A percentile compares a stretch with the other conserved stretches of the same genome.
Conservation (phyloP, 345 rosid species). For the Hibiscus tridactylites region DNA sequence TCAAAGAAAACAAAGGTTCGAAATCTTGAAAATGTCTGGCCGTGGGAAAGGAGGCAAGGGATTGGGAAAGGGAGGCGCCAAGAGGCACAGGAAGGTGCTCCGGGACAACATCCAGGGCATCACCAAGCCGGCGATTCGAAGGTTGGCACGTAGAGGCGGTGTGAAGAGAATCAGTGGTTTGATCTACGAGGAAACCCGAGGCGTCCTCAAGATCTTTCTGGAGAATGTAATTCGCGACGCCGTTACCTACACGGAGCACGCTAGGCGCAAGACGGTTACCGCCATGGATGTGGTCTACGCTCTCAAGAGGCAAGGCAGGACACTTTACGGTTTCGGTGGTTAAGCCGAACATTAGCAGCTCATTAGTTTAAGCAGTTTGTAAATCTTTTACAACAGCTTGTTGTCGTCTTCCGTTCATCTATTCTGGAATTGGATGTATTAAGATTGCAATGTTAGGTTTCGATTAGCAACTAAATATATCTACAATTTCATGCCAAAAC, state of each 20-base stretch:
- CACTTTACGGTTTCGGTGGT: constrained; percentile 14
- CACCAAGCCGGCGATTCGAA: constrained; percentile 12
- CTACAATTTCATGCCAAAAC: neutral
- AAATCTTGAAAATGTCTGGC: constrained; percentile 4
- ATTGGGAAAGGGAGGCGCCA: constrained; percentile 33
- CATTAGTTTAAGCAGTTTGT: neutral
- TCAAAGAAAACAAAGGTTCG: neutral
- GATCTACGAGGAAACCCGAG: constrained; percentile 14
- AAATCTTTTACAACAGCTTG: neutral
- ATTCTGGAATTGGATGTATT: neutral
- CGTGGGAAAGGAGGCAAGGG: constrained; percentile 21
- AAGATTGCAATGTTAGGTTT: neutral
- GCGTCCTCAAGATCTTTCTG: constrained; percentile 11
- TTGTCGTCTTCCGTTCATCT: neutral
- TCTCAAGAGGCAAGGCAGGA: constrained; percentile 25
- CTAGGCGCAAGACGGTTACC: constrained; percentile 25
- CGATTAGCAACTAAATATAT: too few species aligned
- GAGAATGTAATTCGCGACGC: constrained; percentile 14
- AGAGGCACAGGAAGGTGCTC: constrained; percentile 29
- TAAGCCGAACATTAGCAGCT: neutral
- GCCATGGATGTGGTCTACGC: constrained; percentile 32
- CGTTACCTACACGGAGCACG: constrained; percentile 16
- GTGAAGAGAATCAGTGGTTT: constrained; percentile 14
- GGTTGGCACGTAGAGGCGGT: constrained; percentile 13
- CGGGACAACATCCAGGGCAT: constrained; percentile 25